phyloP scores from a whole-genome alignment of 2,329 filamentous ascomycete genomes.

The Uncinocarpus reesii region DNA sequence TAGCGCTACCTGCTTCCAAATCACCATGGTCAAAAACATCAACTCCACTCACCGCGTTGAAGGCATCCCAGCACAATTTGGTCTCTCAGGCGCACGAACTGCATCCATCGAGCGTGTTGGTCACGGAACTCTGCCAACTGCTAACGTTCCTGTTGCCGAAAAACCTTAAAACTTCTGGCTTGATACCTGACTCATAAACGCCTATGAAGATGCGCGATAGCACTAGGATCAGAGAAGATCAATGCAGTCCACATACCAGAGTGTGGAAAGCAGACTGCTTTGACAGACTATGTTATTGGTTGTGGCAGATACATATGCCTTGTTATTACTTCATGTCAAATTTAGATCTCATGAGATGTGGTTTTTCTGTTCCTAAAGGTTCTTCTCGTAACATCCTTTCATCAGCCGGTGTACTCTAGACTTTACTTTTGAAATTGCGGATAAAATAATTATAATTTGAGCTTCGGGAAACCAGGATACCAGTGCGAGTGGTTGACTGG shows the following conservation, averaged over 20 bases:
- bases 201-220: not conserved
- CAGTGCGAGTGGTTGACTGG: too few species aligned
- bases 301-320: too few species aligned
- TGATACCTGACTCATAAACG: too few species aligned
- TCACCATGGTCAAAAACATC: conserved; percentile 79
- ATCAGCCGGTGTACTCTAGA: too few species aligned
- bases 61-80: conserved; percentile 59
- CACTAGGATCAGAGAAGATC: too few species aligned
- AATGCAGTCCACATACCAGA: too few species aligned
- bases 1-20: conserved; percentile 75
- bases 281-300: not conserved
- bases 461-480: too few species aligned
- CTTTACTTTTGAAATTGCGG: too few species aligned
- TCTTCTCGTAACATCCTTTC: too few species aligned
- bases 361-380: too few species aligned
- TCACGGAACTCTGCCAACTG: conserved; percentile 21
- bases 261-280: not conserved
- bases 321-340: not conserved
- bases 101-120: conserved; percentile 32
- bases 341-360: not conserved
- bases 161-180: not conserved
- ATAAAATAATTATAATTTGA: too few species aligned
- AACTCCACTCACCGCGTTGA: conserved; percentile 76
- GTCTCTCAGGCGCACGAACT: conserved; percentile 55
- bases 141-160: not conserved